Base-by-base conservation (phyloP, 495 filamentous ascomycete genomes). In the Parathielavia hyrcaniae region DNA sequence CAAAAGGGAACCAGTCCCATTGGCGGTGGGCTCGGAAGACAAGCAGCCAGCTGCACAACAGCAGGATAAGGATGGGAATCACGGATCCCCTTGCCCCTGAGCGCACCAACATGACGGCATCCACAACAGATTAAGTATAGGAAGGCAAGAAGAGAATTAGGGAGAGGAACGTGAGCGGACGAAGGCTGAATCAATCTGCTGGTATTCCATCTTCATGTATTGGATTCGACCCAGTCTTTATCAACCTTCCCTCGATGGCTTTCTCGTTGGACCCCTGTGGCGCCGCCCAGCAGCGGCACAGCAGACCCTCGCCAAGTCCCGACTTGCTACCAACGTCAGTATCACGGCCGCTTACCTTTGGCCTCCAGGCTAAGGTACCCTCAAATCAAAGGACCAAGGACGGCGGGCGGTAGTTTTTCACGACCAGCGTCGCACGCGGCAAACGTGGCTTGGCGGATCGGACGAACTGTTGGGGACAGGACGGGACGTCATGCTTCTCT, bases 31-130 rank as follows among this genome's bases (percentile, higher is more conserved):
- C 36, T 22, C 44, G 57, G 12, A 63, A 32, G 35, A 55, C 34
- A 13, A 58, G 52, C 20, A 60, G 35, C 53, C 53, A 61, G 39
- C 48, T 36, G 41, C 52, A 57, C 1, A 51, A 16, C 19, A 58
- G 2, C 23, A 61, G n/a, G 49, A 39, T 8, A 14, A 23, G n/a
- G 36, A 58, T 36, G 59, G 59, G 49, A 49, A 53, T 51, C 26
- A 16, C 39, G 4, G 54, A 20, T 23, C 46, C 36, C 45, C 35
- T 51, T 22, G 46, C 32, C 22, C 53, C 19, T 19, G 52, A 39
- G 30, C 32, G 46, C 8, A 20, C n/a, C n/a, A 36, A 51, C 55
- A 57, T 57, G 8, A 16, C 23, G 35, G 13, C 36, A 46, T 47
- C 26, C 26, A 6, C 41, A 45, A 45, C 12, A 23, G n/a, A 38